Evolutionary conservation across 1,139 yeast species (phyloP).

Genomic region (Candida albicans): DNA sequence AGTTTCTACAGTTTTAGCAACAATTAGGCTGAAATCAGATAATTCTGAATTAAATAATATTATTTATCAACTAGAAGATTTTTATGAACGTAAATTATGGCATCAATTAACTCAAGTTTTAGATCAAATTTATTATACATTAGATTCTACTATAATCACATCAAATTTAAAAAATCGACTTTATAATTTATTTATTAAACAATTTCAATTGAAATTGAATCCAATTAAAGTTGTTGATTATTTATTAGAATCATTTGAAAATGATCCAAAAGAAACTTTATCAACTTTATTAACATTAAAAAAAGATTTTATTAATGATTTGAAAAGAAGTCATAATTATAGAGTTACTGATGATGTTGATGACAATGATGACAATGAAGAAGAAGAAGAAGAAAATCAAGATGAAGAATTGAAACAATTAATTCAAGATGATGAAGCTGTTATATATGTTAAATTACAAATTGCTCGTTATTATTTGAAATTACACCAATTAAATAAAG

Average conservation of each 20-base stretch:
- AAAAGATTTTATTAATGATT: constrained; percentile 42
- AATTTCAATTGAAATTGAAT: constrained; percentile 71
- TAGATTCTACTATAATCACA: constrained; percentile 45
- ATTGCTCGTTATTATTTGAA: constrained; percentile 69
- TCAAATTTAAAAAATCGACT: constrained; percentile 60
- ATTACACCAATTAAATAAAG: constrained; percentile 57
- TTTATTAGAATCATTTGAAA: constrained; percentile 53
- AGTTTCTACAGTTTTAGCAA: constrained; percentile 62
- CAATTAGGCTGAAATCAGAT: constrained; percentile 69
- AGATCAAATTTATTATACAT: constrained; percentile 50
- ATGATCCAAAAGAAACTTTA: constrained; percentile 50
- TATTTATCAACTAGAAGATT: constrained; percentile 78
- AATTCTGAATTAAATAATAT: constrained; percentile 55
- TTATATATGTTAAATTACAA: constrained; percentile 71
- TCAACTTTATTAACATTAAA: constrained; percentile 56
- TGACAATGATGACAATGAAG: no score
- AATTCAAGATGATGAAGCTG: constrained; percentile 41
- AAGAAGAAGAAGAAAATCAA: constrained; percentile 28
- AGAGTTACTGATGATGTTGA: no score
- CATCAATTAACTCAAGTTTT: constrained; percentile 75
- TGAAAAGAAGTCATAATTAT: constrained; percentile 26
- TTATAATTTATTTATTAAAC: constrained; percentile 68
- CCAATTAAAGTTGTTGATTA: constrained; percentile 78
- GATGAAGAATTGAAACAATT: constrained; percentile 37
- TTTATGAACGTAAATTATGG: constrained; percentile 80